Conservation (phyloP, 129 eudicot species). For the Calendula officinalis region DNA sequence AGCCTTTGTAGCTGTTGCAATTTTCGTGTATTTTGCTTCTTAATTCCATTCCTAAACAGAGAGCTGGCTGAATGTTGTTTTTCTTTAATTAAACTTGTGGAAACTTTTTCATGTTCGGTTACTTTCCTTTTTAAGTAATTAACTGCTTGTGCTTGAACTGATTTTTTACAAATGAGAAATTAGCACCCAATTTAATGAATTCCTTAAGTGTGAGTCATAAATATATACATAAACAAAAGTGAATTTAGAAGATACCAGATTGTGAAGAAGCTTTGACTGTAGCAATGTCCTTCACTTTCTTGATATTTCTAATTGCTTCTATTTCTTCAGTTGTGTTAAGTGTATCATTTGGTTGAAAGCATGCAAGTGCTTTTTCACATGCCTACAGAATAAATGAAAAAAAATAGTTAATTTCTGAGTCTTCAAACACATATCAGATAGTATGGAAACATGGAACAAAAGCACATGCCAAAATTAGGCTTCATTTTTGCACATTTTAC, state of each 20-base stretch:
- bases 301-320: slow-evolving; percentile 43
- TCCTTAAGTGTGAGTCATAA: background rate
- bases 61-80: slow-evolving; percentile 50
- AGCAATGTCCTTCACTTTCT: slow-evolving; percentile 55
- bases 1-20: slow-evolving; percentile 47
- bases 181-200: background rate
- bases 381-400: slow-evolving; percentile 40
- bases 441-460: too few relatives aligned
- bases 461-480: too few relatives aligned
- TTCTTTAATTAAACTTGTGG: slow-evolving; percentile 25
- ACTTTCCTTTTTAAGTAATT: slow-evolving; percentile 58
- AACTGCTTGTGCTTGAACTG: slow-evolving; percentile 82
- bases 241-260: slow-evolving; percentile 82
- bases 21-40: slow-evolving; percentile 51
- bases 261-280: slow-evolving; percentile 50
- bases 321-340: slow-evolving; percentile 13
- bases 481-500: too few relatives aligned
- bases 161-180: slow-evolving; percentile 6
- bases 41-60: slow-evolving; percentile 68
- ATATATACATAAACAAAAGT: too few relatives aligned
- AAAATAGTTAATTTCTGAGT: background rate
- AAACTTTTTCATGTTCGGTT: slow-evolving; percentile 20
- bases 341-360: too few relatives aligned
- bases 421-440: too few relatives aligned
- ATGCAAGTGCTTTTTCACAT: slow-evolving; percentile 61